These are phyloP conservation scores for Setaria viridis DNA, from an alignment of 202 grass and related monocot genomes.

Conservation along the genomic window DNA sequence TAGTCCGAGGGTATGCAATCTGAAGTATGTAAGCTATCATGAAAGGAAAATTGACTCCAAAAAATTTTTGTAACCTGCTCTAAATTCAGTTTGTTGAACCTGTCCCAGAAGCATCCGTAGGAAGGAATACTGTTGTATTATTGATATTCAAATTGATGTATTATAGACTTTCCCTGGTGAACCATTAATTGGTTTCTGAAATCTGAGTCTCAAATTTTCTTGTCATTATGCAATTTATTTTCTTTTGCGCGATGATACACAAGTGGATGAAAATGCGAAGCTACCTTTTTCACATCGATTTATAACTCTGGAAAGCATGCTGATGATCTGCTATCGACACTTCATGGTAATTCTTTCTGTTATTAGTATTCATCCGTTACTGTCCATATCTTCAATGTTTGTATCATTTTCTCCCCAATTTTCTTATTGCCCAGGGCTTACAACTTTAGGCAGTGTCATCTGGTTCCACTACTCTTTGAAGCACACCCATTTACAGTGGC, in stretches of 20 bases:
- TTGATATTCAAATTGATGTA: constrained; percentile 47
- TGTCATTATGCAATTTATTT: constrained; percentile 18
- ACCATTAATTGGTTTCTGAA: constrained; percentile 33
- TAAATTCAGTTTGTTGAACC: constrained; percentile 42
- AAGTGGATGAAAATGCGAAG: constrained; percentile 4
- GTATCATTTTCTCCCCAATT: not conserved
- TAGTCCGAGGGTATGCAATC: constrained; percentile 38
- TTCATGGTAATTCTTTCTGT: constrained; percentile 28
- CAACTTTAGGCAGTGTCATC: not conserved
- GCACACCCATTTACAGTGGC: not conserved
- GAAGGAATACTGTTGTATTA: constrained; percentile 38
- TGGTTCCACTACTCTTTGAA: constrained; percentile 7
- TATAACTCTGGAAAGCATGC: constrained; percentile 16
- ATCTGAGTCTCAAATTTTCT: not conserved
- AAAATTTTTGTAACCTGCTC: constrained; percentile 18
- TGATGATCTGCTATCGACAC: constrained; percentile 25
- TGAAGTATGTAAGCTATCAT: constrained; percentile 50
- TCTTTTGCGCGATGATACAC: constrained; percentile 1
- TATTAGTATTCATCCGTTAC: not conserved
- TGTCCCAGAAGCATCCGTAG: constrained; percentile 42
- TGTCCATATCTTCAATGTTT: constrained; percentile 28
- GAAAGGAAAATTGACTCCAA: constrained; percentile 24
- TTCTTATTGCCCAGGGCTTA: not conserved
- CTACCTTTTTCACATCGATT: constrained; percentile 18
- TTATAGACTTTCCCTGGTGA: constrained; percentile 19